phyloP scores from a whole-genome alignment of 1,284 basidiomycete species.

The Spongispora temasekensis region DNA sequence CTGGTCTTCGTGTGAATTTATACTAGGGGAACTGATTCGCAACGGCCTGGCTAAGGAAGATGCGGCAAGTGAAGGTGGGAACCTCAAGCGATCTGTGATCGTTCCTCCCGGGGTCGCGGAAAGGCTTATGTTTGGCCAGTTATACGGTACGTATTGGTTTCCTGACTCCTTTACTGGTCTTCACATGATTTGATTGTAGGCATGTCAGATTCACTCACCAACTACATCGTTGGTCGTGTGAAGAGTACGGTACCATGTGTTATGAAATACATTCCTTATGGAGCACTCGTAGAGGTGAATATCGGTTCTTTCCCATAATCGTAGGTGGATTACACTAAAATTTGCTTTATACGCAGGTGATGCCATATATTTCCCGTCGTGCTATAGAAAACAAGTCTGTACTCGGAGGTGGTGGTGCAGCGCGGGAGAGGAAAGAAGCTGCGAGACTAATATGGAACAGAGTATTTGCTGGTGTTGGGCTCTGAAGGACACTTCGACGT shows the following conservation, averaged over 20 bases:
- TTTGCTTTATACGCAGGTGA: constrained; percentile 37
- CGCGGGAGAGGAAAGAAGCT: constrained; percentile 54
- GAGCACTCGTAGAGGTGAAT: constrained; percentile 66
- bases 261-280: constrained; percentile 87
- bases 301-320: neutral
- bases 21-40: constrained; percentile 62
- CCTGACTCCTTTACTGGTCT: neutral
- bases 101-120: constrained; percentile 61
- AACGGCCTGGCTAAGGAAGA: constrained; percentile 52
- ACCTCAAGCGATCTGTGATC: constrained; percentile 35
- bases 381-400: constrained; percentile 77
- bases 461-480: constrained; percentile 38
- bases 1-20: constrained; percentile 60
- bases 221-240: constrained; percentile 63
- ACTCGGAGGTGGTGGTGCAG: constrained; percentile 57
- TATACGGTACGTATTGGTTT: constrained; percentile 64
- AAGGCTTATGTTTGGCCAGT: constrained; percentile 76
- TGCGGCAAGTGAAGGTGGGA: constrained; percentile 19
- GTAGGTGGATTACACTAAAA: neutral
- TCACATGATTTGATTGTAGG: constrained; percentile 45
- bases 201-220: constrained; percentile 82
- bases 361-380: constrained; percentile 75
- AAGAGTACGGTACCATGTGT: constrained; percentile 65
- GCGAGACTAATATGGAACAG: constrained; percentile 52
- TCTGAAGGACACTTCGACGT: constrained; percentile 16